phyloP scores from a whole-genome alignment of 2,329 filamentous ascomycete genomes.

The Penicillium freii region DNA sequence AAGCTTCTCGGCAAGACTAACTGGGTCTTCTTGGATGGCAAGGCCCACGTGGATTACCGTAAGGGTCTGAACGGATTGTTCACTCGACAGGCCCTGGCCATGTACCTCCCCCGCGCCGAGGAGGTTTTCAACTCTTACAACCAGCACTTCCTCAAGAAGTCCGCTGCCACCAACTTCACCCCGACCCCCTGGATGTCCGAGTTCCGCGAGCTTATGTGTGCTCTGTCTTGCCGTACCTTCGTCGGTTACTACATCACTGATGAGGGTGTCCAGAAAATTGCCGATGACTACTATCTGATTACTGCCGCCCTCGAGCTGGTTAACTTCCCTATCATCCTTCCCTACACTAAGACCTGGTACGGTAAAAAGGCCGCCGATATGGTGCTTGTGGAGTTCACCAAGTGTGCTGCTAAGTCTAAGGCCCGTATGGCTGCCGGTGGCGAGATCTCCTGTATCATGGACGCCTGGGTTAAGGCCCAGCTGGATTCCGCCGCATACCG shows the following conservation, averaged over 20 bases:
- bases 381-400: constrained; percentile 83
- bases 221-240: constrained; percentile 93
- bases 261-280: constrained; percentile 86
- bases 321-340: constrained; percentile 96
- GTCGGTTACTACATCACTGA: constrained; percentile 93
- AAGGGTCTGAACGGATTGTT: constrained; percentile 95
- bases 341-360: constrained; percentile 94
- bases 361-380: constrained; percentile 94
- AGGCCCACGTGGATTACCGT: constrained; percentile 91
- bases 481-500: constrained; percentile 79
- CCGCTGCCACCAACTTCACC: constrained; percentile 67
- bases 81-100: constrained; percentile 81
- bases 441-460: constrained; percentile 87
- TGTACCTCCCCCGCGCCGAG: constrained; percentile 88
- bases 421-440: constrained; percentile 86
- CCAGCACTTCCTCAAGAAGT: constrained; percentile 71
- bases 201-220: constrained; percentile 93
- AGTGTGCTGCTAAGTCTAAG: constrained; percentile 91
- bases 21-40: constrained; percentile 97
- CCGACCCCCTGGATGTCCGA: constrained; percentile 84
- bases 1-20: constrained; percentile 90
- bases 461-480: constrained; percentile 89
- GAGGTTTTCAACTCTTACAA: constrained; percentile 89
- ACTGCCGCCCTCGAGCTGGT: constrained; percentile 94
- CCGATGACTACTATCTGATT: constrained; percentile 95